Evolutionary conservation across 306 rosid species (phyloP), one percentile per base, ranked within the genome.

Genomic region (Vigna reflexopilosa): DNA sequence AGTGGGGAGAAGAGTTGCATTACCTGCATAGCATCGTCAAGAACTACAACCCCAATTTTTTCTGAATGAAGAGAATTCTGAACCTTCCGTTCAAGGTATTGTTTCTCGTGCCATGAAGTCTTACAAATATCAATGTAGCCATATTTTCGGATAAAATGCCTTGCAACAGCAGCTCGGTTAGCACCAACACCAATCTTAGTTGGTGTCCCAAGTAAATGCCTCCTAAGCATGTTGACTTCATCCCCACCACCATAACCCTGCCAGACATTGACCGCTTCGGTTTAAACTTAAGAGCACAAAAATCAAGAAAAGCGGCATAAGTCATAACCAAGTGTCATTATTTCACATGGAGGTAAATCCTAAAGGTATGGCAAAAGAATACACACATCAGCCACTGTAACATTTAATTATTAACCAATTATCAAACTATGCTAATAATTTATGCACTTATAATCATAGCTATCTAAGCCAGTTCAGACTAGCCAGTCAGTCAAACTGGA

Each of bases 11-110:
- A 11, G 70, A 22, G 66, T 63, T 54, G 28, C 15, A 36, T 16
- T 84, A 92, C 98, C 97, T 94, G 97, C 98, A 92, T 92, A 70
- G 97, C 97, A 85, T 92, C 98, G 80, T 95, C 97, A 17, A 95
- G 91, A 77, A 92, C 85, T 40, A 86, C 88, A 62, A 80, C 86
- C 70, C 97, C 97, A 76, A 89, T 82, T 76, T 84, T 83, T 81
- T 81, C 86, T 24, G 90, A 89, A 58, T 76, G 22, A 34, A 56
- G 72, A 83, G 51, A 76, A 80, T 49, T 72, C 6, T 80, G 77
- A 47, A 15, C 77, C 73, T 81, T 76, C 64, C 8, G 28, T 9
- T 70, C 73, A 76, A 63, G 70, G 72, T 73, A 42, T 58, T 75
- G 79, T 32, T 79, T 82, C 20, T 83, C 84, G 56, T 65, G 40